phyloP scores from a whole-genome alignment of 1,284 basidiomycete genomes.

The Puccinia horiana region DNA sequence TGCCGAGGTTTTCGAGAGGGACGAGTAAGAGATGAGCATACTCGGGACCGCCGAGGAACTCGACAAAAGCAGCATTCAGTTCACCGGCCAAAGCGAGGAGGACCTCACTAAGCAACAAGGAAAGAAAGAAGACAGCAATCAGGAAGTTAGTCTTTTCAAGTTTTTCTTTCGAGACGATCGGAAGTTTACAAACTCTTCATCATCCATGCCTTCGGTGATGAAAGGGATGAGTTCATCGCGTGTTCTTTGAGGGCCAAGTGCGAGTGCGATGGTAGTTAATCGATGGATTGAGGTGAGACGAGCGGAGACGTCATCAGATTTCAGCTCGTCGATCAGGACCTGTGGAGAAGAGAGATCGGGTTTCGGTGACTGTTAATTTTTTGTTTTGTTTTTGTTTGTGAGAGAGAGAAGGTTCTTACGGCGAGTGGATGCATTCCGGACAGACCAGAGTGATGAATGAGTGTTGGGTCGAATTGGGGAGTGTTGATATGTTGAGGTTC shows the following conservation, averaged over 20 bases:
- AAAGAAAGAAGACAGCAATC: not conserved
- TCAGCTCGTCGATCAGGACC: constrained; percentile 88
- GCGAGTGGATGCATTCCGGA: constrained; percentile 42
- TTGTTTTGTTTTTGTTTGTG: not conserved
- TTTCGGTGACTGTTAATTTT: not conserved
- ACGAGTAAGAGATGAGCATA: constrained; percentile 86
- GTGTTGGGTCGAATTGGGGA: constrained; percentile 40
- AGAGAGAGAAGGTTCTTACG: not conserved
- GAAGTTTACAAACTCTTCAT: constrained; percentile 70
- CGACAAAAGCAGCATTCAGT: constrained; percentile 71
- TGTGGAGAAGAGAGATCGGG: not conserved
- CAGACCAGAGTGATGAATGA: constrained; percentile 41
- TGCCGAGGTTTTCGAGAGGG: constrained; percentile 91
- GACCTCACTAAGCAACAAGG: constrained; percentile 67
- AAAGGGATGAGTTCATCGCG: constrained; percentile 96
- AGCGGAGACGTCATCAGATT: constrained; percentile 89
- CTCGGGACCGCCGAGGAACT: constrained; percentile 89
- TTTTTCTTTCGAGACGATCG: not conserved
- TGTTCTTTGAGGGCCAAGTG: constrained; percentile 90
- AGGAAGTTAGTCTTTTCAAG: not conserved
- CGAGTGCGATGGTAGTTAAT: constrained; percentile 96
- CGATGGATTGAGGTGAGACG: constrained; percentile 96
- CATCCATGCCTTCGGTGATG: constrained; percentile 95
- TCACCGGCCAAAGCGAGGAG: constrained; percentile 94
- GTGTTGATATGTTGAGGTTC: constrained; percentile 43